Conservation (phyloP, 345 rosid genomes). For the Citrus sinensis region DNA sequence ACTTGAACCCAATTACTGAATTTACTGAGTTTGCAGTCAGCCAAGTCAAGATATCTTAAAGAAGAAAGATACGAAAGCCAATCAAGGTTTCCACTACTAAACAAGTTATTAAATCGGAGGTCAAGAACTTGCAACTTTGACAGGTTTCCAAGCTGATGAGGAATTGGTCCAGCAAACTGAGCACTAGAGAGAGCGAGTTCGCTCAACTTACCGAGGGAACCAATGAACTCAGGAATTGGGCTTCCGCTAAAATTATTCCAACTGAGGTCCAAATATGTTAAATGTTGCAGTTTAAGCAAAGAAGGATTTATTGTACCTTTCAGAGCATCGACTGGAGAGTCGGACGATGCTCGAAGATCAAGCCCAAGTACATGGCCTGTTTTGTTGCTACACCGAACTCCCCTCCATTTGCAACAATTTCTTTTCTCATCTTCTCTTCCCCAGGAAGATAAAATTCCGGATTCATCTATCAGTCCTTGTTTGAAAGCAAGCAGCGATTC, state of each 20-base stretch:
- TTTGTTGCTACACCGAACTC: background rate
- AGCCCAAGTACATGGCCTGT: background rate
- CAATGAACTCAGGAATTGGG: background rate
- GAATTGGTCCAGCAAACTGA: background rate
- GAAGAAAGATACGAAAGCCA: conserved; percentile 10
- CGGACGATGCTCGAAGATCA: background rate
- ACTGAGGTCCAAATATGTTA: background rate
- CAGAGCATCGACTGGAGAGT: background rate
- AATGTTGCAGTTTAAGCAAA: background rate
- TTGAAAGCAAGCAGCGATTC: background rate
- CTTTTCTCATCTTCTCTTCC: background rate
- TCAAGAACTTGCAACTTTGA: background rate
- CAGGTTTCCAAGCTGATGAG: background rate
- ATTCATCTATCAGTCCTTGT: background rate
- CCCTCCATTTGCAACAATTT: background rate
- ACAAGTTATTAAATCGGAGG: background rate
- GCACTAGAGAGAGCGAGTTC: background rate
- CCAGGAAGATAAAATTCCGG: background rate
- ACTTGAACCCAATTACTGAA: conserved; percentile 17
- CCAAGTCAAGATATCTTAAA: background rate
- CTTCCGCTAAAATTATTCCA: background rate
- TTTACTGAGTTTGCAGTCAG: background rate
- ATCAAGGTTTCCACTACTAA: background rate
- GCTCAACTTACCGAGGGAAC: background rate
- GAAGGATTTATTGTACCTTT: background rate